A percentile compares a stretch with the other conserved stretches of the same genome.
Conservation (phyloP, 1,139 yeast genomes). For the Protomyces gravidus region DNA sequence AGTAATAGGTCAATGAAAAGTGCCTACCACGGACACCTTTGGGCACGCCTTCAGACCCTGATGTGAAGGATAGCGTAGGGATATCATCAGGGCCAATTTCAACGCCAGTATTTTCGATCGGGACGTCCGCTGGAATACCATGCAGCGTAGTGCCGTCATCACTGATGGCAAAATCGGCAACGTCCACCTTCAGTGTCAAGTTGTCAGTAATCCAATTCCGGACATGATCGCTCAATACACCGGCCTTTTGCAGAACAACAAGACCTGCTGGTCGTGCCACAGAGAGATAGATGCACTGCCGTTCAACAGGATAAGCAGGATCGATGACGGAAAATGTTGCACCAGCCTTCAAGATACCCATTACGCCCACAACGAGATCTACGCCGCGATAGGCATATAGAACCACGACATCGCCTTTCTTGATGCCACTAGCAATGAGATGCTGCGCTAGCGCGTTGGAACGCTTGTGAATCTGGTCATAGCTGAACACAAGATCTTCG, state of each 20-base stretch:
- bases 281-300: conserved; percentile 85
- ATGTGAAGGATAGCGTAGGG: conserved; percentile 95
- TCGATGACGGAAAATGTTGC: conserved; percentile 97
- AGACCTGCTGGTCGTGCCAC: conserved; percentile 92
- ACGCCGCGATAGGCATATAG: conserved; percentile 97
- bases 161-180: conserved; percentile 70
- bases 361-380: conserved; percentile 89
- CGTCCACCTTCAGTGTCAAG: conserved; percentile 62
- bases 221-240: conserved; percentile 69
- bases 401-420: conserved; percentile 92
- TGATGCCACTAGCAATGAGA: conserved; percentile 71
- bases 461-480: conserved; percentile 81
- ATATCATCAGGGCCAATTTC: conserved; percentile 95
- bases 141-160: conserved; percentile 64
- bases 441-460: conserved; percentile 93
- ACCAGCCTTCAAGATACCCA: conserved; percentile 97
- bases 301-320: conserved; percentile 97
- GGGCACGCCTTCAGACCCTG: conserved; percentile 97
- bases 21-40: conserved; percentile 98
- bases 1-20: conserved; percentile 90
- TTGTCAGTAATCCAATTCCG: conserved; percentile 69
- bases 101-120: conserved; percentile 70
- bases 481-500: conserved; percentile 54
- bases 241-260: conserved; percentile 86
- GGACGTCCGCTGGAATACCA: conserved; percentile 52